Base-by-base conservation (phyloP, 441 rosid species). In the Biscutella laevigata region DNA sequence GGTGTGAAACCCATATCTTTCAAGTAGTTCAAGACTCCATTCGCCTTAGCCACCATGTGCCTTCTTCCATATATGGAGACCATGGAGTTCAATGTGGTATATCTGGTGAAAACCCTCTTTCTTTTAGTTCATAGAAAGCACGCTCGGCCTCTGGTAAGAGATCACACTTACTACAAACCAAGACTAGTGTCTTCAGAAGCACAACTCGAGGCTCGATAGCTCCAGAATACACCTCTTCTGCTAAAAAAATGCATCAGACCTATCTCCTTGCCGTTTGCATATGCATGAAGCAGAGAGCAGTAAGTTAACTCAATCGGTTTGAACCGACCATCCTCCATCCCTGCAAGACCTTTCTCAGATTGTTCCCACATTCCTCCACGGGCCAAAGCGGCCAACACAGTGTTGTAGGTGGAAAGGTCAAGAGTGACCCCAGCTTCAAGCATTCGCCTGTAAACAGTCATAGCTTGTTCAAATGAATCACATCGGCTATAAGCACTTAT, bases 321-420 rank as follows among this genome's bases (percentile, higher is more conserved):
- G 65, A 95, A 90, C 36, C 73, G 64, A 26, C 83, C 78, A 32
- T 78, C 77, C 42, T 72, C 80, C 96, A 87, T 84, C 74, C 87
- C 96, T 27, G 76, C 69, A 46, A 91, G 71, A 36, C 87, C 70
- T 67, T 74, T 87, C 76, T 87, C 98, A 11, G 90, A 76, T 61
- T 91, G 94, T 66, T 85, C 82, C 98, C 96, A 91, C 56, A 83
- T 77, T 33, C 98, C 96, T 69, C 79, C 95, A 32, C 96, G 86
- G 37, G 98, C 95, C 72, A 91, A 73, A 37, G 96, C 96, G 12
- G 95, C 96, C 71, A 91, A 74, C 54, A 91, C 87, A 34, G 88
- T 79, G 75, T 91, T 87, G 41, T 91, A 91, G 5, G 90, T 81
- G 41, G 98, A 87, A 57, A 91, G 87, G 68, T 87, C 92, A 0